Evolutionary conservation across 345 rosid genomes (phyloP).

Genomic region (Aquilaria yunnanensis): DNA sequence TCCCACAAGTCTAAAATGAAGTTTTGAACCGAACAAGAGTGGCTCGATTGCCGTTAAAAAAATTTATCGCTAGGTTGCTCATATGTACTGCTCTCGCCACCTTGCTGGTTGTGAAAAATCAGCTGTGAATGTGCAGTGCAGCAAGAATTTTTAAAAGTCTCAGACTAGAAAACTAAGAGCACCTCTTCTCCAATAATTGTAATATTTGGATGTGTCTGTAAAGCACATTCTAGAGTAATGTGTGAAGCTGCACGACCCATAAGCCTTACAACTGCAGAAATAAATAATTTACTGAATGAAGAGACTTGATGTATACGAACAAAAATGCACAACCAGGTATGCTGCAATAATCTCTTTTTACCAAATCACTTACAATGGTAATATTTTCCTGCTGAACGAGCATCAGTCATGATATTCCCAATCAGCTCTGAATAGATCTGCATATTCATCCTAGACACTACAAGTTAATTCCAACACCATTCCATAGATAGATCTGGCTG

Average conservation of each 20-base stretch:
- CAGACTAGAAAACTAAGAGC: neutral
- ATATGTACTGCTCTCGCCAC: too few relatives aligned
- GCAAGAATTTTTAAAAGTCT: too few relatives aligned
- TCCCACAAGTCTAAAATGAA: too few relatives aligned
- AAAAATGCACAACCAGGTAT: neutral
- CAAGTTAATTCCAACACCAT: neutral
- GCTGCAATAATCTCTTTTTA: neutral
- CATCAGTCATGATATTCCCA: constrained; percentile 98
- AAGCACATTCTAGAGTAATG: constrained; percentile 92
- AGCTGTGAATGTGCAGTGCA: too few relatives aligned
- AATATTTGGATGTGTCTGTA: constrained; percentile 95
- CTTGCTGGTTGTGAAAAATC: too few relatives aligned
- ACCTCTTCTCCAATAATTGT: constrained; percentile 99
- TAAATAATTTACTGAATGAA: neutral
- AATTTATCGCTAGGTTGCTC: too few relatives aligned
- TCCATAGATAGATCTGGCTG: too few relatives aligned
- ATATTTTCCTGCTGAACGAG: constrained; percentile 95
- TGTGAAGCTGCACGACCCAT: constrained; percentile 99
- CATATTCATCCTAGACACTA: constrained; percentile 12
- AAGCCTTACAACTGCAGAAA: constrained; percentile 77
- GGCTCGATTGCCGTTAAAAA: too few relatives aligned
- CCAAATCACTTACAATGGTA: constrained; percentile 77
- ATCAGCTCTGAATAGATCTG: constrained; percentile 97
- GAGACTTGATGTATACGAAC: neutral
- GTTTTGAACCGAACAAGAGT: too few relatives aligned